A percentile compares a stretch with the other conserved stretches of the same genome.
These are phyloP conservation scores for Hypoxylon fuscum DNA, from an alignment of 495 filamentous ascomycete species.

Conservation along the genomic window DNA sequence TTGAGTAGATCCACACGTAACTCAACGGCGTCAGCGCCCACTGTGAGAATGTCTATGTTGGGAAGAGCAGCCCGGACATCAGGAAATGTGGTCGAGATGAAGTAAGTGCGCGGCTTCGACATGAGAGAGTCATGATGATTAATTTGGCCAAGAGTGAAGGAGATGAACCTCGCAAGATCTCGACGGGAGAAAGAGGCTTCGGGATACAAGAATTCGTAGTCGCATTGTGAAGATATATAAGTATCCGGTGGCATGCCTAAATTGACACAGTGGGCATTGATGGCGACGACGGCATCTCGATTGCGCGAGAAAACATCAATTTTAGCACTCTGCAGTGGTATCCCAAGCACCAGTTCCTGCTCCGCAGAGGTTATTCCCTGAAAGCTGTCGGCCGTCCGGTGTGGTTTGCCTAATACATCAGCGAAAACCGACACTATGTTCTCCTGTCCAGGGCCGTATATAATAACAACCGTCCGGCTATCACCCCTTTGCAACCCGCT, in stretches of 20 bases:
- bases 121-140: constrained; percentile 77
- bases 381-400: constrained; percentile 63
- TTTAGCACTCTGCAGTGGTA: constrained; percentile 62
- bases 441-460: constrained; percentile 69
- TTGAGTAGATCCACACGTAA: constrained; percentile 82
- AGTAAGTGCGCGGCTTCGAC: constrained; percentile 77
- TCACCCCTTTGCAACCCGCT: constrained; percentile 55
- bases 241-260: constrained; percentile 72
- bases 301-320: constrained; percentile 61
- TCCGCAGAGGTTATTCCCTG: constrained; percentile 58
- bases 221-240: constrained; percentile 68
- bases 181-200: constrained; percentile 74
- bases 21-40: constrained; percentile 85
- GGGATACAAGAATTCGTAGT: constrained; percentile 87
- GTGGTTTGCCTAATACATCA: constrained; percentile 73
- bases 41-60: constrained; percentile 84
- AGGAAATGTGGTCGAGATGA: constrained; percentile 87
- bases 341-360: constrained; percentile 66
- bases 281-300: constrained; percentile 62
- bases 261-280: constrained; percentile 78
- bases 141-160: constrained; percentile 78
- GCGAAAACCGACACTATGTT: constrained; percentile 72
- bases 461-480: constrained; percentile 65
- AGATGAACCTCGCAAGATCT: constrained; percentile 78
- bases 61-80: constrained; percentile 84